Evolutionary conservation across 129 eudicot genomes (phyloP), one percentile per base, ranked within the genome.

Genomic region (Centella asiatica): DNA sequence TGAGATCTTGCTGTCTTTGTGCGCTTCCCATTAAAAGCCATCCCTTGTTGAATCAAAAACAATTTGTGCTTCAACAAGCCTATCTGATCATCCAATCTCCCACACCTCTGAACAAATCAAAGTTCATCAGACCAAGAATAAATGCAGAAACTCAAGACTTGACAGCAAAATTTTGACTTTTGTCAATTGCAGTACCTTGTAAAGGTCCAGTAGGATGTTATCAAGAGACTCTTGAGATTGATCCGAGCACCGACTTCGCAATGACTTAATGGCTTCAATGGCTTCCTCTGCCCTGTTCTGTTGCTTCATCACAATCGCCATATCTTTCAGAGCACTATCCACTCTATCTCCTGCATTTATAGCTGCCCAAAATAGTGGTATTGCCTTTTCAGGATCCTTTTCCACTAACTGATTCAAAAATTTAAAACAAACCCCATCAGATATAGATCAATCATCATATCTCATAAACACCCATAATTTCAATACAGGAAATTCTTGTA

Each of bases 241-340:
- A 69, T 93, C 99, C 0, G 99, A 87, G 47, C 99, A 93, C 58
- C 99, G 74, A 44, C 63, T 65, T 31, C 99, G 58, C 66, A 93
- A 37, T 0, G 96, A 93, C 72, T 93, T 93, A 26, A 93, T 88
- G 1, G 99, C 99, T 67, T 93, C 99, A 53, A 93, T 82, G 22
- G 99, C 99, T 75, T 93, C 96, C 62, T 93, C 99, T 0, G 96
- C 96, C 49, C 99, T 75, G 64, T 93, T 93, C 56, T 93, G 99
- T 65, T 93, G 99, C 65, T 93, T 93, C 99, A 93, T 93, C 14
- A 93, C 99, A 76, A 93, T 85, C 14, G 99, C 99, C 99, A 93
- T 93, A 31, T 93, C 99, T 80, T 93, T 93, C 70, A 93, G 72
- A 25, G 99, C 99, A 78, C 99, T 93, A 66, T 93, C 99, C 6